A percentile compares a stretch with the other conserved stretches of the same genome.
Evolutionary conservation across 345 rosid genomes (phyloP).

Genomic region (Angophora floribunda): DNA sequence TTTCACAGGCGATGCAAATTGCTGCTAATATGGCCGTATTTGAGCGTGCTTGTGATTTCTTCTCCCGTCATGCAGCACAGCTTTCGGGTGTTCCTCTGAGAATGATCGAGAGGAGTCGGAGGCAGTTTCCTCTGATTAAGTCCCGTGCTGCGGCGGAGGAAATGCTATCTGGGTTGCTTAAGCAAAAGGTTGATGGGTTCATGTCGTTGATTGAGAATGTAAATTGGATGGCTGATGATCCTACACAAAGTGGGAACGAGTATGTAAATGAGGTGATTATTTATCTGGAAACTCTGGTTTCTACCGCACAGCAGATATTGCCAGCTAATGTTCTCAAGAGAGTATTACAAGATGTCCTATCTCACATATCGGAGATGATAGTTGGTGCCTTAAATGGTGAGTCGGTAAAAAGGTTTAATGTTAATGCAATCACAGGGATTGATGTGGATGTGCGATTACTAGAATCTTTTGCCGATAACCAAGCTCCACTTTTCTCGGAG

Average conservation of each 20-base stretch:
- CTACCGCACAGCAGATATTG: slow-evolving; percentile 95
- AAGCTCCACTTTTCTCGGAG: slow-evolving; percentile 54
- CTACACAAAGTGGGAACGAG: slow-evolving; percentile 72
- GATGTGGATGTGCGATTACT: slow-evolving; percentile 75
- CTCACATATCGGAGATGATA: slow-evolving; percentile 78
- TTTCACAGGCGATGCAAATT: slow-evolving; percentile 93
- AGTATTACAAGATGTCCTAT: slow-evolving; percentile 72
- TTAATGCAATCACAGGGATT: slow-evolving; percentile 72
- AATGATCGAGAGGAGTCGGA: slow-evolving; percentile 92
- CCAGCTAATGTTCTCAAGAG: slow-evolving; percentile 72
- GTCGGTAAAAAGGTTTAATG: slow-evolving; percentile 70
- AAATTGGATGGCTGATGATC: slow-evolving; percentile 91
- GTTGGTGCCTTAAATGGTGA: slow-evolving; percentile 63
- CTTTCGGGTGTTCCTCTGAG: slow-evolving; percentile 88
- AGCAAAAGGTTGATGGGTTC: slow-evolving; percentile 85
- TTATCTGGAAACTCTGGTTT: slow-evolving; percentile 84
- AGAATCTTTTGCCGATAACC: slow-evolving; percentile 83
- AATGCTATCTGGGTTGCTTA: slow-evolving; percentile 84
- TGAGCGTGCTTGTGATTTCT: slow-evolving; percentile 97
- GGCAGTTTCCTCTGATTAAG: slow-evolving; percentile 82
- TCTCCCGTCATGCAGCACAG: slow-evolving; percentile 91
- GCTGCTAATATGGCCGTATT: slow-evolving; percentile 97
- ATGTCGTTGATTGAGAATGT: slow-evolving; percentile 87
- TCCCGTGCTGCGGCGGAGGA: slow-evolving; percentile 91
- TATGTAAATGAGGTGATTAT: slow-evolving; percentile 91